Evolutionary conservation across 2,329 filamentous ascomycete species (phyloP).

Genomic region (Phaeoacremonium minimum): DNA sequence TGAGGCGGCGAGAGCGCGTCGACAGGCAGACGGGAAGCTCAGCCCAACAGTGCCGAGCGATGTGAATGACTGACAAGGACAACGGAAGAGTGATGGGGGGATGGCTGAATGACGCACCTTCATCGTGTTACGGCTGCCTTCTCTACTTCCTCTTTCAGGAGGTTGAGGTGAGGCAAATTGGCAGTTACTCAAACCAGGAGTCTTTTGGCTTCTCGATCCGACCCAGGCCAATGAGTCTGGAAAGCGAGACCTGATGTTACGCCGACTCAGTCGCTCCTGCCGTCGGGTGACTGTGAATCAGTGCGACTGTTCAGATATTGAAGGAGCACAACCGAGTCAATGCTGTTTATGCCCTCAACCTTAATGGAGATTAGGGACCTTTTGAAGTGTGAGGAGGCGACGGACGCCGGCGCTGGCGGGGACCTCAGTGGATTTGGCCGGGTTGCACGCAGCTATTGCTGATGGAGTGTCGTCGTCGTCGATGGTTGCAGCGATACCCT

Average conservation of each 20-base stretch:
- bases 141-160: constrained; percentile 5
- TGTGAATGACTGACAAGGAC: neutral
- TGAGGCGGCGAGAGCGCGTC: neutral
- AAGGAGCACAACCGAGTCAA: too few relatives aligned
- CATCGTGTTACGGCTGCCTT: constrained; percentile 8
- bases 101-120: constrained; percentile 6
- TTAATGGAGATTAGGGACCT: too few relatives aligned
- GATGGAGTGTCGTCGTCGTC: too few relatives aligned
- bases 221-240: constrained; percentile 4
- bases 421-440: too few relatives aligned
- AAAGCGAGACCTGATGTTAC: constrained; percentile 3
- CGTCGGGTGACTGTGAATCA: constrained; percentile 7
- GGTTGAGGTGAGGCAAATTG: constrained; percentile 1
- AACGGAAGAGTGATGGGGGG: neutral
- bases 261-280: constrained; percentile 7
- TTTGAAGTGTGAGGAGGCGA: too few relatives aligned
- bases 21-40: too few relatives aligned
- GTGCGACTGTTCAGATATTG: constrained; percentile 7
- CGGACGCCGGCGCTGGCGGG: too few relatives aligned
- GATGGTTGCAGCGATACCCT: too few relatives aligned
- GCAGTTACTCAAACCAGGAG: constrained; percentile 4
- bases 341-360: too few relatives aligned
- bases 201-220: constrained; percentile 2
- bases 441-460: too few relatives aligned
- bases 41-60: neutral